Evolutionary conservation across 768 basidiomycete species (phyloP).

Genomic region (Boletus tylopilopsis): DNA sequence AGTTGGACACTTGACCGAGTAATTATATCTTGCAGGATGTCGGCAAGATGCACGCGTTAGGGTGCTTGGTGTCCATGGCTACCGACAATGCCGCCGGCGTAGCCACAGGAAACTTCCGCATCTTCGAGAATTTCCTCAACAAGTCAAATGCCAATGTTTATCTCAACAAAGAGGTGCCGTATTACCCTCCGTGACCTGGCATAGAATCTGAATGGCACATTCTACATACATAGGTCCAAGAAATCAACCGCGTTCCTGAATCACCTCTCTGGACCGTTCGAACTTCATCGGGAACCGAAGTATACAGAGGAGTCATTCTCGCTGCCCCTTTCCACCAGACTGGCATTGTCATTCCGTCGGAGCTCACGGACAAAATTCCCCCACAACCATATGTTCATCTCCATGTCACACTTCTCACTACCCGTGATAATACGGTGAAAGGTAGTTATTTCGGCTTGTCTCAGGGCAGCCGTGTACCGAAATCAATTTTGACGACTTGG

Average conservation of each 20-base stretch:
- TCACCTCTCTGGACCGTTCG: constrained; percentile 52
- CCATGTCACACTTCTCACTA: constrained; percentile 88
- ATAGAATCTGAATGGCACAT: neutral
- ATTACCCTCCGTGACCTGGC: neutral
- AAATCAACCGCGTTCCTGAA: constrained; percentile 44
- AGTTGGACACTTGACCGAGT: neutral
- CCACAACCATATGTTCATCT: constrained; percentile 76
- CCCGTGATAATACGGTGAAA: constrained; percentile 57
- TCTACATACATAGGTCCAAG: constrained; percentile 41
- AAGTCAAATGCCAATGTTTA: constrained; percentile 64
- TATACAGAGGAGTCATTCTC: constrained; percentile 76
- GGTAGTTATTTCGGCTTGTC: constrained; percentile 67
- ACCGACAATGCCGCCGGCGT: constrained; percentile 63
- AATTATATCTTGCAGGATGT: constrained; percentile 45
- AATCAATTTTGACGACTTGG: constrained; percentile 69
- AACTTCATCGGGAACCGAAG: constrained; percentile 41
- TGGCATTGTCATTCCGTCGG: constrained; percentile 47
- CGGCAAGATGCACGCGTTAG: constrained; percentile 72
- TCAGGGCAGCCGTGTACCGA: constrained; percentile 44
- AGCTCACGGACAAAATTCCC: constrained; percentile 53
- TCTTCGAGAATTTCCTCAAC: constrained; percentile 81
- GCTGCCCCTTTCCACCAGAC: constrained; percentile 83
- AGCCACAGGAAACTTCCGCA: constrained; percentile 75
- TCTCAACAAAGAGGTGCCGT: constrained; percentile 62
- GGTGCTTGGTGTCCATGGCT: constrained; percentile 68